These are phyloP conservation scores for Acanthamoeba lenticulata DNA, from an alignment of 208 protist species.

Conservation along the genomic window DNA sequence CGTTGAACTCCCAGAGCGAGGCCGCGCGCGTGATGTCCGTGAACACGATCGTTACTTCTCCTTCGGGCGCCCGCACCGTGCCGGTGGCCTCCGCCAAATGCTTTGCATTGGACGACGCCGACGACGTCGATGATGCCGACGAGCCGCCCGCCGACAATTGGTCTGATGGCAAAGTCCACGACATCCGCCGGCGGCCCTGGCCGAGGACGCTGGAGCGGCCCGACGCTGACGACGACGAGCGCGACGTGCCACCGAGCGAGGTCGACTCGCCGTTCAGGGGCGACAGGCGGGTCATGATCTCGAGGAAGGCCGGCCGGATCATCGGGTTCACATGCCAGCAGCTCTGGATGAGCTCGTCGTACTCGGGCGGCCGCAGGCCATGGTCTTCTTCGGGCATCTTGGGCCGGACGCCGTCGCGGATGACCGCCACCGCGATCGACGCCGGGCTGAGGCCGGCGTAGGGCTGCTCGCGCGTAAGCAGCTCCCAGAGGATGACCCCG, in stretches of 20 bases:
- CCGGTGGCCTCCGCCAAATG: not conserved
- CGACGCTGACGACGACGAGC: not conserved
- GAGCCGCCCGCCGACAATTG: too few relatives aligned
- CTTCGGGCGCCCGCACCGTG: not conserved
- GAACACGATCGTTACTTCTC: constrained; percentile 58
- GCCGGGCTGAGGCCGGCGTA: constrained; percentile 13
- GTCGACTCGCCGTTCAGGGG: not conserved
- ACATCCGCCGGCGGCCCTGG: not conserved
- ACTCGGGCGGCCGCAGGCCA: not conserved
- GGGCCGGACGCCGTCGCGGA: not conserved
- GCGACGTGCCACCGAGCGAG: not conserved
- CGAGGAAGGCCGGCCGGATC: constrained; percentile 37
- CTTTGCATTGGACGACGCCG: not conserved
- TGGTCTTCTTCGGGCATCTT: not conserved
- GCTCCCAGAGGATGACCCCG: constrained; percentile 13
- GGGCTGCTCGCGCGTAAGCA: constrained; percentile 24
- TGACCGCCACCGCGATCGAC: constrained; percentile 28
- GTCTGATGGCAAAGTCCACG: not conserved
- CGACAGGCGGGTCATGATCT: not conserved
- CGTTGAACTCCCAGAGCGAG: constrained; percentile 60
- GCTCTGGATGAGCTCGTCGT: not conserved
- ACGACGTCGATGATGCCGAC: not conserved
- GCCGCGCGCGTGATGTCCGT: constrained; percentile 51
- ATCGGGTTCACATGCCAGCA: constrained; percentile 7
- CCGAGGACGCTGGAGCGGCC: not conserved